Base-by-base conservation (phyloP, 371 early-diverging fungal genomes). In the Lichtheimia corymbifera region DNA sequence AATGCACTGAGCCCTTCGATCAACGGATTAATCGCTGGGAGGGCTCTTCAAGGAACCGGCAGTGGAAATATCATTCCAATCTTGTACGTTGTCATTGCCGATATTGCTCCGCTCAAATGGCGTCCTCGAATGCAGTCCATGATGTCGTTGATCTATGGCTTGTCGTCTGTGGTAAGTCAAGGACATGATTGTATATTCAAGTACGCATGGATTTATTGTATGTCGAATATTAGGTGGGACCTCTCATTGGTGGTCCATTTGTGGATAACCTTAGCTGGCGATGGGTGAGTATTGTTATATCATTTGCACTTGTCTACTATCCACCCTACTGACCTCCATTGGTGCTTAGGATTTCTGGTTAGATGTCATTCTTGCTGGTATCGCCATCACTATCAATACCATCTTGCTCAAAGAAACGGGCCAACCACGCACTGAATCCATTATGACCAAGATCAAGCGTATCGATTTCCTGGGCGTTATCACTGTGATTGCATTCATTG, bases 61-160 rank as follows among this genome's bases (percentile, higher is more conserved):
- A 88, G 87, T 55, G 91, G 86, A 5, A 84, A 87, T 18, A 68
- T 92, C 28, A 77, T 87, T 63, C 75, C 87, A 4, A 70, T 86
- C 69, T 80, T 82, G 22, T 79, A 89, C 55, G 90, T 94, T 58
- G 85, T 93, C 58, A 85, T 94, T 47, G 82, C 92, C 2, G 96
- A 96, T 53, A 71, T 94, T 40, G 62, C 72, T 0, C 73, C 90
- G 11, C 50, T 90, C 17, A 66, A 82, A 11, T 83, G 92, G 28
- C 82, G 93, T 0, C 87, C 85, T 22, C 80, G 84, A 12, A 89
- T 86, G 60, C 80, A 87, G 59, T 74, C 84, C 1, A 69, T 84
- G 41, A 68, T 86, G 24, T 73, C 81, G 53, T 81, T 76, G 41
- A 80, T 87, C 15, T 91, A 86, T 70, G 89, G 88, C 15, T 51